These are phyloP conservation scores for Tuber borchii DNA, from an alignment of 495 filamentous ascomycete genomes.

Conservation along the genomic window DNA sequence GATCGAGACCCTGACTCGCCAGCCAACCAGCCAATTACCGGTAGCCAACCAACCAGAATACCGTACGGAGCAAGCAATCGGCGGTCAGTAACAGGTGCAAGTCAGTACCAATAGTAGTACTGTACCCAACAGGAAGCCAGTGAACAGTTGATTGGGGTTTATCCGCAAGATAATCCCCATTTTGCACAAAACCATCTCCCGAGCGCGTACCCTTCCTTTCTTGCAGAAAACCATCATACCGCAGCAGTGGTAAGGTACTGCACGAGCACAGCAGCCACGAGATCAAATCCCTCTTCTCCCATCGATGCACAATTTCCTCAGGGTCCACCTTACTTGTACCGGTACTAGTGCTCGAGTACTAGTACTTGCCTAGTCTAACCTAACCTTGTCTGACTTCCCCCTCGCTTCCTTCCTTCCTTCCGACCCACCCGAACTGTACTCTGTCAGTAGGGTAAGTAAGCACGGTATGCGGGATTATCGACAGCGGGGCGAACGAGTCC, in stretches of 20 bases:
- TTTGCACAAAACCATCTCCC: background rate
- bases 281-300: background rate
- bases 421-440: background rate
- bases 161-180: background rate
- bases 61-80: background rate
- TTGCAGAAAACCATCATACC: background rate
- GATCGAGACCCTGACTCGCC: background rate
- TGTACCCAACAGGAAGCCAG: too few relatives aligned
- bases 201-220: background rate
- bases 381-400: background rate
- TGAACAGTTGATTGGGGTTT: background rate
- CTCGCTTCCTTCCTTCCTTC: background rate
- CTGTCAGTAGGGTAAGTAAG: background rate
- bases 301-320: background rate
- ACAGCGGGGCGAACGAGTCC: background rate
- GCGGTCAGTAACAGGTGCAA: background rate
- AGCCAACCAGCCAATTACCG: background rate
- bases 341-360: too few relatives aligned
- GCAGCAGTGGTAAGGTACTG: too few relatives aligned
- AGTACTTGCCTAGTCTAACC: background rate
- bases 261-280: background rate
- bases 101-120: background rate
- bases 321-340: background rate
- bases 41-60: background rate
- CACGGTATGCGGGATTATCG: background rate